Base-by-base conservation (phyloP, 2,329 filamentous ascomycete species). In the Torrubiellomyces zombiae region DNA sequence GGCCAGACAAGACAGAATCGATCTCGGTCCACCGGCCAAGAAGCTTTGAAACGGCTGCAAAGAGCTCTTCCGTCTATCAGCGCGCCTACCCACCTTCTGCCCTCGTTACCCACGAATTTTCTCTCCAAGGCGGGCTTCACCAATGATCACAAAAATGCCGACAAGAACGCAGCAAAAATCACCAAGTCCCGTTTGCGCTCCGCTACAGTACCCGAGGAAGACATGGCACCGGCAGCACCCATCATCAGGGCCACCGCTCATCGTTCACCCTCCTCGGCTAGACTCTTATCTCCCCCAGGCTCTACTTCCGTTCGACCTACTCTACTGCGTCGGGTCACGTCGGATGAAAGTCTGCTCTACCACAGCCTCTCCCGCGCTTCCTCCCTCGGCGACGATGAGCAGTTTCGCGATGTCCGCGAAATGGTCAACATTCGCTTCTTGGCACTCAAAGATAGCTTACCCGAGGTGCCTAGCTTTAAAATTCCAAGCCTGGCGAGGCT, bases 361-460 rank as follows among this genome's bases (percentile, higher is more conserved):
- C 71, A 80, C 36, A 73, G 69, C 4, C 56, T 83, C 3, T 92
- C 85, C 1, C 63, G 73, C 14, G 73, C 77, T 1, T 89, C 83
- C 0, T 91, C 82, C 0, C 61, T 91, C 1, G 85, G 85, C 2
- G 81, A 94, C 42, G 80, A 86, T 38, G 69, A 70, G 19, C 66
- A 75, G 21, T 95, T 89, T 47, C 68, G 77, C 24, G 62, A 89
- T 47, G 71, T 92, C 9, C 69, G 74, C 21, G 77, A 81, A 32
- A 80, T 89, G 56, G 76, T 86, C 36, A 95, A 94, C 40, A 82
- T 78, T 37, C 67, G 86, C 20, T 63, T 89, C 42, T 92, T 92
- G 53, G 86, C 86, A 4, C 79, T 95, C 45, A 78, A 74, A 42
- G 85, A 94, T 45, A 91, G 77, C 42, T 69, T 80, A 32, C 74